Evolutionary conservation across 2,329 filamentous ascomycete species (phyloP), one percentile per base, ranked within the genome.

Genomic region (Talaromyces sp.): DNA sequence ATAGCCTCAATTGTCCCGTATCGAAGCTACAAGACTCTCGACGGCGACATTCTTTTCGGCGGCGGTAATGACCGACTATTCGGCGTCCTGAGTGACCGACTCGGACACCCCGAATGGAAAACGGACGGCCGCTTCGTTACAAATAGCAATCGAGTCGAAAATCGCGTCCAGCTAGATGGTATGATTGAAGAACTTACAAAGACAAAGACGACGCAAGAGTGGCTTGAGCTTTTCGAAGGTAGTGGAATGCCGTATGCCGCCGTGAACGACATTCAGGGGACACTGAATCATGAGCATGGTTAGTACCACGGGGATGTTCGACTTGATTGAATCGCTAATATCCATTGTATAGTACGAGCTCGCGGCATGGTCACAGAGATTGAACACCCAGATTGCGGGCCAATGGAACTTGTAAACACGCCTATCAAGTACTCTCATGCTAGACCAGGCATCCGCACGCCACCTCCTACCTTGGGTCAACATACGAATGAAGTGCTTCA

Each of bases 1-100:
- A 62, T 63, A 93, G 90, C 93, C n/a, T 96, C 92, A 0, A 98
- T 99, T 73, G 95, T 99, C 0, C 95, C 95, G 0, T 99, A 99
- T 75, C 88, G 89, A 70, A 91, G 92, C 0, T 99, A 88, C 77
- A 82, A 83, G 70, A 88, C 86, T 1, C 76, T 76, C 1, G 85
- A 88, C 65, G 86, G 86, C 16, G 84, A 87, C 68, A 83, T 88
- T 56, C 78, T 88, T 64, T 77, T 88, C 5, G 86, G 86, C 14
- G 86, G 86, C 18, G 86, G 86, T 1, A 88, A 88, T 63, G 86
- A 88, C 68, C 78, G 82, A 3, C 75, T 88, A 0, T 88, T 84
- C 60, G 85, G 85, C 1, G 79, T 88, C 3, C 69, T 88, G 40
- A 86, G 84, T 69, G 79, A 84, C 60, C 81, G 78, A 63, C 72